These are phyloP conservation scores for Aspergillus conjunctus DNA, from an alignment of 495 filamentous ascomycete genomes.

Conservation along the genomic window DNA sequence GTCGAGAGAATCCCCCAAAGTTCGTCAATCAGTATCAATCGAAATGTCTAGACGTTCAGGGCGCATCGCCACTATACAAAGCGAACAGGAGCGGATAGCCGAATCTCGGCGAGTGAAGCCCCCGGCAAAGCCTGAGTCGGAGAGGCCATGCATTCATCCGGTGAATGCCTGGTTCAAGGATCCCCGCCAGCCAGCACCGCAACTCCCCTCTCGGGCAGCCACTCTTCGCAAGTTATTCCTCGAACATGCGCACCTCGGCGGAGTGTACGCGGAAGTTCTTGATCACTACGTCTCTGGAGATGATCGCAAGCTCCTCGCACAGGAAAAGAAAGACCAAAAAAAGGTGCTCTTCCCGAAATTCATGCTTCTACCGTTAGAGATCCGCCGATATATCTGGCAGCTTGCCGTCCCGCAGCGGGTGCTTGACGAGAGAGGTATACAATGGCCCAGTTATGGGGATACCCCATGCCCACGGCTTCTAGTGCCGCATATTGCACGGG, in stretches of 20 bases:
- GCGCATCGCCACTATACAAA: not conserved
- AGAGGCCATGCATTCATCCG: not conserved
- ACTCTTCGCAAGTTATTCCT: not conserved
- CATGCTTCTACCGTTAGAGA: constrained; percentile 3
- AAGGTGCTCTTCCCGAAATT: constrained; percentile 1
- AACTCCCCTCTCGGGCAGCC: not conserved
- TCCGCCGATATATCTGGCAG: constrained; percentile 1
- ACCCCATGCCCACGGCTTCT: not conserved
- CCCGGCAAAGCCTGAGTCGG: not conserved
- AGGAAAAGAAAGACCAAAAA: not conserved
- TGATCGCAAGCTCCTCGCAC: not conserved
- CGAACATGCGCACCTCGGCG: not conserved
- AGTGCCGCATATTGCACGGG: constrained; percentile 4
- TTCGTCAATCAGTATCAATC: not conserved
- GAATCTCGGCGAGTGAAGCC: not conserved
- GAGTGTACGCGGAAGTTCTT: not conserved
- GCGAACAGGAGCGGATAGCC: not conserved
- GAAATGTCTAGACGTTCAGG: not conserved
- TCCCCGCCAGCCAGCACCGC: not conserved
- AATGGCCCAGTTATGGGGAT: not conserved
- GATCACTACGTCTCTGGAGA: not conserved
- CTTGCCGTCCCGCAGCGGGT: not conserved
- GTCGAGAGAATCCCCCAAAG: not conserved
- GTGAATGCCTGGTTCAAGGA: not conserved
- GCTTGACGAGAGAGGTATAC: not conserved